Conservation (phyloP, 2,329 filamentous ascomycete genomes). For the Didymella lethalis region DNA sequence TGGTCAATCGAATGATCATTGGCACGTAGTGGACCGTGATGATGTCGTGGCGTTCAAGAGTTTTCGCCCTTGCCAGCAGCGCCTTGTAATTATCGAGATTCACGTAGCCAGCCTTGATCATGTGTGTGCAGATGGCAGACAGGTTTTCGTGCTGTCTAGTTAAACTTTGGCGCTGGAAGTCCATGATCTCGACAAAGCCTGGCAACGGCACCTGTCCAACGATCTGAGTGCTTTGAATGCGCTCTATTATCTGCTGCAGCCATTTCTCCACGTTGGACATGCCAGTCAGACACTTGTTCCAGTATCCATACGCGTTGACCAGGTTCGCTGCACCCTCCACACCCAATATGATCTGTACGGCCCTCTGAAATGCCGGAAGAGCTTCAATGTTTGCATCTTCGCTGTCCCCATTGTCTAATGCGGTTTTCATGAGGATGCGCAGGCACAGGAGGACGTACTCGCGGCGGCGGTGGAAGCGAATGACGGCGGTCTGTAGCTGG, state of each 20-base stretch:
- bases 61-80: conserved; percentile 73
- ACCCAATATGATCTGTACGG: conserved; percentile 55
- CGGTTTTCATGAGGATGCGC: conserved; percentile 77
- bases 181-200: conserved; percentile 78
- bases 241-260: conserved; percentile 78
- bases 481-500: conserved; percentile 78
- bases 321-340: conserved; percentile 64
- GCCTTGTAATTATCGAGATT: conserved; percentile 75
- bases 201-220: conserved; percentile 70
- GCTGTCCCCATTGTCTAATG: conserved; percentile 55
- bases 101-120: conserved; percentile 78
- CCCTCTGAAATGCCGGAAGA: conserved; percentile 35
- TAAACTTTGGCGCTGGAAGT: conserved; percentile 81
- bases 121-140: conserved; percentile 77
- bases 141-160: conserved; percentile 90
- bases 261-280: conserved; percentile 81
- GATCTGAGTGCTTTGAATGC: conserved; percentile 75
- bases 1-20: conserved; percentile 77
- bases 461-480: conserved; percentile 87
- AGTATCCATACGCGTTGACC: conserved; percentile 67
- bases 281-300: conserved; percentile 75
- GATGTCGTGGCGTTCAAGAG: conserved; percentile 78
- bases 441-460: conserved; percentile 84
- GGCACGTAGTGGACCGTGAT: conserved; percentile 82
- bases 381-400: conserved; percentile 36